A percentile compares a stretch with the other conserved stretches of the same genome.
Evolutionary conservation across 306 rosid species (phyloP).

Genomic region (Medicago arabica): DNA sequence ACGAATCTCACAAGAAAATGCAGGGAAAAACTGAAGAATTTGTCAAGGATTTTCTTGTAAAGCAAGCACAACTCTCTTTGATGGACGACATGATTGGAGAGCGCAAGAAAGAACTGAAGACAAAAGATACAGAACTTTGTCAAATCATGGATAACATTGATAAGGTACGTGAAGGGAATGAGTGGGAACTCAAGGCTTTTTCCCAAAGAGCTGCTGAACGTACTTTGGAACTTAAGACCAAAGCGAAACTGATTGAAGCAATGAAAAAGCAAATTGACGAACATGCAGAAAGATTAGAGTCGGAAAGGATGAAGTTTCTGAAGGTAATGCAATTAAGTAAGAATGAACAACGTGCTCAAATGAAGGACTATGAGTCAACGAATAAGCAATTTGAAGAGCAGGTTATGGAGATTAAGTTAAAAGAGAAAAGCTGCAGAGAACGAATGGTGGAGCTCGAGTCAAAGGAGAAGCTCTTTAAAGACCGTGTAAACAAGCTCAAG

Average conservation of each 20-base stretch:
- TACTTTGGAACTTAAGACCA: conserved; percentile 33
- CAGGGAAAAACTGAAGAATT: conserved; percentile 25
- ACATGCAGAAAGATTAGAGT: conserved; percentile 29
- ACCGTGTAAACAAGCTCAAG: background rate
- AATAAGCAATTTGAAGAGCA: conserved; percentile 31
- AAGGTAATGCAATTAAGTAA: no score
- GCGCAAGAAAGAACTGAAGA: background rate
- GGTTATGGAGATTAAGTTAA: background rate
- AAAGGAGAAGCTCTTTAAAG: conserved; percentile 23
- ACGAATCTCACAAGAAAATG: background rate
- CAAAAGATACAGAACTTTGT: no score
- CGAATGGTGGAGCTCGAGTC: conserved; percentile 32
- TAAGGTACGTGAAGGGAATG: background rate
- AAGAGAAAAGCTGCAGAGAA: background rate
- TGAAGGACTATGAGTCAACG: conserved; percentile 30
- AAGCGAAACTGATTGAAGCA: conserved; percentile 12
- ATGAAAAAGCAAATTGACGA: conserved; percentile 4
- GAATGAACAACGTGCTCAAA: no score
- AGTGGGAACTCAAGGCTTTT: conserved; percentile 33
- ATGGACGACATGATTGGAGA: conserved; percentile 17
- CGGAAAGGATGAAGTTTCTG: background rate
- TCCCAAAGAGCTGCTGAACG: background rate
- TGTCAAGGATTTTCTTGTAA: background rate
- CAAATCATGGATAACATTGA: no score
- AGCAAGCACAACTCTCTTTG: background rate